Base-by-base conservation (phyloP, 352 stramenopile species). In the Elongisporangium senticosum region DNA sequence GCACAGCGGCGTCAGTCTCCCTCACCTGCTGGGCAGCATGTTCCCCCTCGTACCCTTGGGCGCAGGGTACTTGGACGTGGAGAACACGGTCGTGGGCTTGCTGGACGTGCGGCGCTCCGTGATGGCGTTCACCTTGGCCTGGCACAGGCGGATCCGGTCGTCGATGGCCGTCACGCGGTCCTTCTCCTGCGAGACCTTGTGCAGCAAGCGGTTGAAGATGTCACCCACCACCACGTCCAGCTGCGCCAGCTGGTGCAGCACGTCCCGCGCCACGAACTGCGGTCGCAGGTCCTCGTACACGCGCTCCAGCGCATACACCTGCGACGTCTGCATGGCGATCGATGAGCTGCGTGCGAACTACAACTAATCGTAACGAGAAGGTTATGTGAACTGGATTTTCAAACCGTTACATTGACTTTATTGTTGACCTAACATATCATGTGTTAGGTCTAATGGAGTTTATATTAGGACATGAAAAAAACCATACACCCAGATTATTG, bases 41-140 rank as follows among this genome's bases (percentile, higher is more conserved):
- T 21, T n/a, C 22, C 14, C 39, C 49, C 13, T 17, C 4, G 15
- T 33, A 73, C 69, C 69, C 66, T 87, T 86, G 11, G 86, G 86
- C 4, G 86, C 83, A 10, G 86, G 86, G 64, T 92, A 95, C 63
- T 90, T 92, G 59, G 86, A 91, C 23, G 86, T 95, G 22, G 83
- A 93, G 68, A 93, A 95, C n/a, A 95, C 82, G 8, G 86, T 95
- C 33, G 86, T 95, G 47, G 86, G 83, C 55, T 93, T 95, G 69
- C 90, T 95, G 53, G 76, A 90, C 10, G 79, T 81, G 55, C 83
- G 79, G 21, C 86, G 83, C 49, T 84, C 82, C 56, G 82, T 88
- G 61, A 95, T 74, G 22, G 80, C 83, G 66, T 90, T 91, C 58
- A 95, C 83, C 53, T 93, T 95, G 58, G 84, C 84, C 58, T 95